A percentile compares a stretch with the other conserved stretches of the same genome.
Conservation (phyloP, 345 rosid species). For the Reutealis trisperma region DNA sequence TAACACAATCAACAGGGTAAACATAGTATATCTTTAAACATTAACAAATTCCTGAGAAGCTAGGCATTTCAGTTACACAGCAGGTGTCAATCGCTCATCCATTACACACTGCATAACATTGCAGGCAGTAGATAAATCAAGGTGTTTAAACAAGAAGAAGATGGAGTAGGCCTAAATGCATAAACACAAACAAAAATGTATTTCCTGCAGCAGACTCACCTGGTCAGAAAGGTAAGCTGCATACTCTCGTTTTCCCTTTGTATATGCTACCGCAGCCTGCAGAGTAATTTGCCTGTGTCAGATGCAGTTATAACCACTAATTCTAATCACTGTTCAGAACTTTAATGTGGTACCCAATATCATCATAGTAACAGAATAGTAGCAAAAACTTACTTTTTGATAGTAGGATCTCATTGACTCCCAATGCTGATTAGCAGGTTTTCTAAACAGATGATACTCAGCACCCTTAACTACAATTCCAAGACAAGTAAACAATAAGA, state of each 20-base stretch:
- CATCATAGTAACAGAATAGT: neutral
- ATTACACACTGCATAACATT: neutral
- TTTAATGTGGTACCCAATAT: neutral
- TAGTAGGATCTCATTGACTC: slow-evolving; percentile 56
- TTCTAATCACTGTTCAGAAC: neutral
- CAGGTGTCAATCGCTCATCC: neutral
- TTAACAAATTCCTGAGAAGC: neutral
- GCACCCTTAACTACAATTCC: slow-evolving; percentile 61
- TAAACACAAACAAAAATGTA: neutral
- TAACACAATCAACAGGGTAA: neutral
- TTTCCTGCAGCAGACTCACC: slow-evolving; percentile 42
- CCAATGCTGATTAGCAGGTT: slow-evolving; percentile 69
- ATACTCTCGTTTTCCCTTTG: slow-evolving; percentile 59
- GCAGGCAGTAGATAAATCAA: neutral
- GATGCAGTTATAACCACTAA: neutral
- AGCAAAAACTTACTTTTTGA: slow-evolving; percentile 54
- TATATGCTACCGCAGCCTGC: slow-evolving; percentile 83
- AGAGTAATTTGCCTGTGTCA: slow-evolving; percentile 18
- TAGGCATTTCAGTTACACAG: neutral
- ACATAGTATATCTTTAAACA: neutral
- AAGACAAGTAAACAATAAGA: slow-evolving; percentile 21
- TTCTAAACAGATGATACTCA: slow-evolving; percentile 61
- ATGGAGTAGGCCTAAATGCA: neutral
- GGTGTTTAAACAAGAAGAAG: neutral
- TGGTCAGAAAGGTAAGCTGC: slow-evolving; percentile 83